Conservation (phyloP, 192 early-diverging fungal species). For the Entomortierella beljakovae region DNA sequence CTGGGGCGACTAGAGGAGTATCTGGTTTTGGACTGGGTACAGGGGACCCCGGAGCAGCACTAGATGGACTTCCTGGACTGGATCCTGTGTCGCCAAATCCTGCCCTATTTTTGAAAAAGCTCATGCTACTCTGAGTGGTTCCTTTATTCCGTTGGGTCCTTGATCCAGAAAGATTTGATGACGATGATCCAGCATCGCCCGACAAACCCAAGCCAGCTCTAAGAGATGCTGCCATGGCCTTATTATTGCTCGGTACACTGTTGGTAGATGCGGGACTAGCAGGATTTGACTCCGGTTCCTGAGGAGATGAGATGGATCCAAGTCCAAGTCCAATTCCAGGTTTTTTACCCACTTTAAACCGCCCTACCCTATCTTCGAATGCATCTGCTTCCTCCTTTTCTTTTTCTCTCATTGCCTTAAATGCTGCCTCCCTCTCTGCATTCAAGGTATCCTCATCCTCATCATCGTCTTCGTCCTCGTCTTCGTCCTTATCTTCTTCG, state of each 20-base stretch:
- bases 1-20: constrained; percentile 32
- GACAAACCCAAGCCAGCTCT: constrained; percentile 31
- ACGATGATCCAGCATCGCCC: constrained; percentile 8
- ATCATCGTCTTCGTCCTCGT: constrained; percentile 52
- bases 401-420: constrained; percentile 10
- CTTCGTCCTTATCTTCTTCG: constrained; percentile 40
- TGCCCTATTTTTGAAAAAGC: constrained; percentile 42
- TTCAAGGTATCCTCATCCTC: constrained; percentile 54
- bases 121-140: constrained; percentile 11
- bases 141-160: constrained; percentile 14
- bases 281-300: not conserved
- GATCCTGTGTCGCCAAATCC: constrained; percentile 15
- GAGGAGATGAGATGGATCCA: not conserved
- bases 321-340: constrained; percentile 18
- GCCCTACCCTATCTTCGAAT: constrained; percentile 20
- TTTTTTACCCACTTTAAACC: constrained; percentile 11
- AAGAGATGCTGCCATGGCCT: constrained; percentile 22
- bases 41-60: constrained; percentile 8
- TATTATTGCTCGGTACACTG: constrained; percentile 14
- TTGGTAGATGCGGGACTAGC: constrained; percentile 1
- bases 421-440: constrained; percentile 23
- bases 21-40: constrained; percentile 31
- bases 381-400: constrained; percentile 23
- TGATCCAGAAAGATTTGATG: not conserved
- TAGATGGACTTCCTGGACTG: constrained; percentile 20